Base-by-base conservation (phyloP, 257 asterid genomes). In the Capsicum chinense region DNA sequence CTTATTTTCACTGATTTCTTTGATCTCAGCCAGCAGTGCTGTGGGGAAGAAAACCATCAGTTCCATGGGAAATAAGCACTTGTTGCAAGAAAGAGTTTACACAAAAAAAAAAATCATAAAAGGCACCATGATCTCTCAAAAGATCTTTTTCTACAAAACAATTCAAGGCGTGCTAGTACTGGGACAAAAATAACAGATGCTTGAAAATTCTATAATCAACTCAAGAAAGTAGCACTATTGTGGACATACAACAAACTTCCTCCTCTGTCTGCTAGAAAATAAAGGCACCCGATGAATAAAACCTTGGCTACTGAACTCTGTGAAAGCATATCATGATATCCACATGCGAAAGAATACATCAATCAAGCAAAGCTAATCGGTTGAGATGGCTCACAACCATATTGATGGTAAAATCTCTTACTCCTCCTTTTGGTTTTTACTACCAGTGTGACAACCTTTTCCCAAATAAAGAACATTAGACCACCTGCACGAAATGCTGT, bases 1-100 rank as follows among this genome's bases (percentile, higher is more conserved):
- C 86, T 85, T 87, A 85, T 80, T 91, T 83, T 91, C 94, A 56
- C 89, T 85, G 70, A 88, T 85, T 79, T 94, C 98, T 89, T 90
- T 93, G 88, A 97, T 93, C 88, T 93, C 97, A 83, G 95, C 93
- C 86, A 97, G 82, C 85, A 97, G 85, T 71, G 87, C 99, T 97
- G 92, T 59, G 87, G 57, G 64, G 82, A 84, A 69, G 64, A 78
- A 85, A 85, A 87, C 79, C 87, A 85, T 68, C 64, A 66, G 35
- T 11, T 68, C 85, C 44, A 3, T 83, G 68, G 54, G 57, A 78
- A 52, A 78, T 52, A 52, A 54, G 48, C 42, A 78, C 64, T 54
- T 76, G 80, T 21, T 6, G 60, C 60, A 73, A 73, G 78, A 68
- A 39, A 42, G 7, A 70, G 37, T 70, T 70, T 19, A 17, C 39